Evolutionary conservation across 306 rosid species (phyloP).

Genomic region (Glycine latifolia): DNA sequence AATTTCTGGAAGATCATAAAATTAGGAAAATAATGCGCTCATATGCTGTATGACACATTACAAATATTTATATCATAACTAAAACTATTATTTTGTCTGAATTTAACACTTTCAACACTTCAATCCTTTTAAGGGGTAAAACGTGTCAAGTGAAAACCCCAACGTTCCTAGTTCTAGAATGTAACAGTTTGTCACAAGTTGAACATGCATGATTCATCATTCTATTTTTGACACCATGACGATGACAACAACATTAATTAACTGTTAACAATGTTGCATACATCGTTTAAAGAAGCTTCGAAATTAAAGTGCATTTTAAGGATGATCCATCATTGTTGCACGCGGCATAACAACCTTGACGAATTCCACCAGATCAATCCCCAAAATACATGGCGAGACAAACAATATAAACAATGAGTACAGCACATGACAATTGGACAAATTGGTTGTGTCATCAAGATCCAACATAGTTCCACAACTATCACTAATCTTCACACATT

Average conservation of each 20-base stretch:
- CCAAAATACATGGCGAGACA: constrained; percentile 12
- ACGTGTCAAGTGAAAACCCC: background rate
- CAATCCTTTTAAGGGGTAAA: background rate
- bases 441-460: background rate
- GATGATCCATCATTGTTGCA: constrained; percentile 15
- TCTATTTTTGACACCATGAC: background rate
- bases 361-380: constrained; percentile 21
- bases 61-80: no score
- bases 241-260: background rate
- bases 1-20: background rate
- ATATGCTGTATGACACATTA: background rate
- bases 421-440: constrained; percentile 8
- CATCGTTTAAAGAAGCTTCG: background rate
- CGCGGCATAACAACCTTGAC: constrained; percentile 38
- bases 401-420: background rate
- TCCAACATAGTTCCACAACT: constrained; percentile 13
- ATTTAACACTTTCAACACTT: no score
- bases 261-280: background rate
- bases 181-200: background rate
- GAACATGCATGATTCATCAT: background rate
- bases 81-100: background rate
- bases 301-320: background rate
- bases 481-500: background rate
- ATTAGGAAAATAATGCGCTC: background rate
- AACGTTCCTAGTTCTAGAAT: background rate